Conservation (phyloP, 2,329 filamentous ascomycete genomes). For the Calonectria pseudoturangicola region DNA sequence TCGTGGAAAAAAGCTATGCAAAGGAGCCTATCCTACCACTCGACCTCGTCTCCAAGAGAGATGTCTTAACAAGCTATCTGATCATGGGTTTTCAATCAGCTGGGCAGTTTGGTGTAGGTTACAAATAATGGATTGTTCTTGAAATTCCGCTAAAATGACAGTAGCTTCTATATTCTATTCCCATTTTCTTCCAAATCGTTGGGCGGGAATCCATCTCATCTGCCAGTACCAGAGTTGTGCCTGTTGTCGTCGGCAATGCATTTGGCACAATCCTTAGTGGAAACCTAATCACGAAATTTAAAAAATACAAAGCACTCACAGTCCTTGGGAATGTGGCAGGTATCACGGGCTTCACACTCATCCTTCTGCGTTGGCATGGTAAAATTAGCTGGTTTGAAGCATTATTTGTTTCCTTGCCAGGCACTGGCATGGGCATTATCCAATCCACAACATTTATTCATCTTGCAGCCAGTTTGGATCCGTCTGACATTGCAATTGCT, state of each 20-base stretch:
- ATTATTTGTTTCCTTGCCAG: constrained; percentile 28
- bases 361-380: constrained; percentile 29
- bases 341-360: constrained; percentile 24
- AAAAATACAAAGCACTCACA: constrained; percentile 33
- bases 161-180: constrained; percentile 33
- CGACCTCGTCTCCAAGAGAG: constrained; percentile 22
- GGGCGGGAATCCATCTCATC: constrained; percentile 33
- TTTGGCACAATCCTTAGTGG: constrained; percentile 33
- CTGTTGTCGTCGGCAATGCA: constrained; percentile 35
- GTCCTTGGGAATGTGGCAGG: constrained; percentile 15
- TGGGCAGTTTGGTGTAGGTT: constrained; percentile 34
- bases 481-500: constrained; percentile 32
- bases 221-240: constrained; percentile 26
- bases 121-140: neutral
- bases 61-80: constrained; percentile 25
- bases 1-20: constrained; percentile 3
- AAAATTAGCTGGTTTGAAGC: constrained; percentile 20
- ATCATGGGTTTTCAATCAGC: constrained; percentile 35
- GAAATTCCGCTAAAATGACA: neutral
- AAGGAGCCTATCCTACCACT: constrained; percentile 36
- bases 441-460: constrained; percentile 38
- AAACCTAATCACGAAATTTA: constrained; percentile 20
- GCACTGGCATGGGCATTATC: constrained; percentile 36
- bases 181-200: constrained; percentile 37
- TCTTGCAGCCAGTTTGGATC: constrained; percentile 28